Base-by-base conservation (phyloP, 139 green algal species). In the Desmodesmus armatus region DNA sequence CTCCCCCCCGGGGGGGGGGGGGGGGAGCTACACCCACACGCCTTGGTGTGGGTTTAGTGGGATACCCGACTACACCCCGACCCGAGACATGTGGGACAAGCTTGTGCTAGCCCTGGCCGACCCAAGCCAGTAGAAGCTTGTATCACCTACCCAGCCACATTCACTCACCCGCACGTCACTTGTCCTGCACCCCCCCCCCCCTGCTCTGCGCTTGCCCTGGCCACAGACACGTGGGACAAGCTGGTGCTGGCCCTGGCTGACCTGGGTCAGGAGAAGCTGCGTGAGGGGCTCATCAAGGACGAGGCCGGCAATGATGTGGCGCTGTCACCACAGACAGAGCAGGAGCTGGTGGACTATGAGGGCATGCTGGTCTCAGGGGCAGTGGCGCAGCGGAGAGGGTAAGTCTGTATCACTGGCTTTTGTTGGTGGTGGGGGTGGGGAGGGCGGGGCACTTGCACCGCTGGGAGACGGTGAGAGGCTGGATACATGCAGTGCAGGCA, bases 311-410 rank as follows among this genome's bases (percentile, higher is more conserved):
- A 73, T n/a, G 80, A 78, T 21, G 86, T 76, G 39, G 74, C 67
- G 40, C 29, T 72, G 66, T 37, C 65, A 41, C 63, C 66, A 7
- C 29, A 35, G n/a, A 43, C 33, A 29, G 80, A 55, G 53, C 88
- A 94, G 55, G 87, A 93, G 71, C 70, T 97, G 73, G 94, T 97
- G 58, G 92, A 96, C 69, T 96, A 95, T 31, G 91, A 96, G 87
- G 94, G 94, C 63, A 97, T 97, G 94, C 92, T 98, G 39, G 92
- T 98, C 51, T 96, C 94, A 5, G 95, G 91, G 7, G 90, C 90
- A 27, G 83, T 91, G 43, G 90, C 90, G 43, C 90, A 93, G 80
- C 43, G 87, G 6, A 51, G 89, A 37, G 87, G 84, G 86, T 92
- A 80, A 89, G 81, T 4, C 4, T 44, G 33, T 69, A 47, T 47